Conservation (phyloP, 164 flowering plant genomes). For the Akebia trifoliata region DNA sequence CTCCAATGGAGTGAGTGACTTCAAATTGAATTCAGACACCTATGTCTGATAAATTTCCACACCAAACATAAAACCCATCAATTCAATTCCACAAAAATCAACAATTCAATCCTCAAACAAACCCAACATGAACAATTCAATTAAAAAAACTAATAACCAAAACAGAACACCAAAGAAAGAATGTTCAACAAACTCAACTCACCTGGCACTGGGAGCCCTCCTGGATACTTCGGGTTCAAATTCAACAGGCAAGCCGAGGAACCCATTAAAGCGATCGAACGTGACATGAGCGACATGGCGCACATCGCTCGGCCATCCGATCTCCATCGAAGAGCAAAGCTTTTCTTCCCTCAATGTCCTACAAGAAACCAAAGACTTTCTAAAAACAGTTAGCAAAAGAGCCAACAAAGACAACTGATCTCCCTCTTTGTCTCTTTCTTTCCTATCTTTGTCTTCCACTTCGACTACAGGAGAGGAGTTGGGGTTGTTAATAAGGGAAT, state of each 20-base stretch:
- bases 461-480: conserved; percentile 14
- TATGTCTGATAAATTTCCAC: not conserved
- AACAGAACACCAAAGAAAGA: conserved; percentile 2
- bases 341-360: conserved; percentile 37
- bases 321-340: conserved; percentile 62
- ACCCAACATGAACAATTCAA: not conserved
- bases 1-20: not conserved
- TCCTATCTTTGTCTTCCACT: conserved; percentile 17
- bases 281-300: conserved; percentile 94
- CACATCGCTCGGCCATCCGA: conserved; percentile 84
- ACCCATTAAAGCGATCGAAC: conserved; percentile 89
- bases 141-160: not conserved
- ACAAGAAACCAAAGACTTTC: conserved; percentile 69
- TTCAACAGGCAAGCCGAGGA: conserved; percentile 90
- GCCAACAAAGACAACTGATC: conserved; percentile 67
- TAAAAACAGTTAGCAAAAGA: conserved; percentile 52
- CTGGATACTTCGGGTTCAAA: conserved; percentile 83
- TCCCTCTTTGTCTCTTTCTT: conserved; percentile 24
- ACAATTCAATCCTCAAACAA: conserved; percentile 1
- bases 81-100: not conserved
- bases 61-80: conserved; percentile 10
- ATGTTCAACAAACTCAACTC: conserved; percentile 4
- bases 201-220: conserved; percentile 96
- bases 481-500: conserved; percentile 14
- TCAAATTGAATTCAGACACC: conserved; percentile 4